Evolutionary conservation across 225 moss, liverwort and hornwort species (phyloP), one percentile per base, ranked within the genome.

Genomic region (Antitrichia curtipendula): DNA sequence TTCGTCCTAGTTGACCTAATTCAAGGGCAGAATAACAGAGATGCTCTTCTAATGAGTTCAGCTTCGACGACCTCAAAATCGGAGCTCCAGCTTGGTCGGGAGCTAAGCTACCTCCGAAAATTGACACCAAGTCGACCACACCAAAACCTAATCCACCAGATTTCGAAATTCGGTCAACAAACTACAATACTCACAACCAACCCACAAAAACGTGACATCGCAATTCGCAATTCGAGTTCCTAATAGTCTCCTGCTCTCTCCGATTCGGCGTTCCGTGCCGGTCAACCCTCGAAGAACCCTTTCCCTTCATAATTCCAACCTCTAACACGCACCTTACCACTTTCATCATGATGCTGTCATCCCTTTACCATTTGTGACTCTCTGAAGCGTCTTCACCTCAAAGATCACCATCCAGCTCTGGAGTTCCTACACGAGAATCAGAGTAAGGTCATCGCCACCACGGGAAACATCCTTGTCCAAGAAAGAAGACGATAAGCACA

Each of bases 1-100:
- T 86, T 86, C 70, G 41, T 21, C 63, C 79, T 80, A 58, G 18
- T 75, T 77, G 82, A 90, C 92, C 88, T 92, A 90, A 90, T 87
- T 84, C 87, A 27, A 85, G 74, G 65, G 66, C 88, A 59, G 79
- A 73, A 73, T 28, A 70, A 76, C 58, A 88, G 65, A 36, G 86
- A 75, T 21, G 77, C 81, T 52, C 86, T 64, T 77, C 86, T 87
- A 19, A 75, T 43, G 14, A 84, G 88, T n/a, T 52, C 90, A 43
- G 71, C 88, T 81, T 49, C 81, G 72, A 90, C 58, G 72, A 84
- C 81, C 81, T 73, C 78, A 63, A 78, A 90, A 84, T 85, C 78
- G 74, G 79, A 90, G 72, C 87, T 90, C 92, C 78, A 66, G 40
- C 56, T 56, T 58, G 82, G 78, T 81, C 88, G 76, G 75, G 47